Evolutionary conservation across 2,329 filamentous ascomycete genomes (phyloP), one percentile per base, ranked within the genome.

Genomic region (Cordyceps pruinosa): DNA sequence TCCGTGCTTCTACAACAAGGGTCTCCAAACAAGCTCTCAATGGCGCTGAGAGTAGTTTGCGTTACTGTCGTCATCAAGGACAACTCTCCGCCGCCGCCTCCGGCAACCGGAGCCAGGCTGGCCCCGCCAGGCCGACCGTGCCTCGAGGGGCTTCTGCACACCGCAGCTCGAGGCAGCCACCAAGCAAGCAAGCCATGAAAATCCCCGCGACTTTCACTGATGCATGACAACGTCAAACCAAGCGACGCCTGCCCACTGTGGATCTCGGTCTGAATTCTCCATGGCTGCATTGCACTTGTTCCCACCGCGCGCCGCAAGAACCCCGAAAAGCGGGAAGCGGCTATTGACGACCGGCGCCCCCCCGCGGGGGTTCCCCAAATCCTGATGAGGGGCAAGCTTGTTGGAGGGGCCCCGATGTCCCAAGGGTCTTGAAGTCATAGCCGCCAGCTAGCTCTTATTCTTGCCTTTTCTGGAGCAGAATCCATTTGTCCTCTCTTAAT

Each of bases 201-300:
- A 39, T 2, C 30, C 30, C 30, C 6, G 30, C 30, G 30, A 12
- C 6, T 32, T 32, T 12, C 12, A 32, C 30, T 6, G 12, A 32
- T n/a, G 39, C 39, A 41, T 2, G 6, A n/a, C 26, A 34, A 23
- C 30, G 23, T 35, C 17, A 21, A n/a, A n/a, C 7, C 13, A 44
- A 30, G 15, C n/a, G n/a, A 10, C 12, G 32, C 47, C 2, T 23
- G 19, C 19, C 19, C 19, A 26, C 28, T 12, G 50, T 53, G 30
- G 51, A 46, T 54, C 51, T 54, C 51, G 51, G 51, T 28, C 41
- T 46, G 3, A 30, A 46, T 46, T 54, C 42, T 54, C 51, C 41
- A 46, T 46, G 41, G 51, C 51, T 46, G 21, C 9, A 21, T n/a
- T n/a, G n/a, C n/a, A n/a, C n/a, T n/a, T 49, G 30, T 21, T 28